These are phyloP conservation scores for slime mould (Dictyostelium discoideum) DNA, from an alignment of 78 protist species.

Conservation along the genomic window dicty_2.7 NC_007091.3:3626501-3627000, in stretches of 20 bases:
- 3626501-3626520: not conserved
- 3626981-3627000: not conserved
- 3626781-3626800: conserved; percentile 63
- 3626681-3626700: conserved; percentile 59
- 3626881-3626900: not conserved
- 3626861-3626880: conserved; percentile 1
- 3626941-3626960: conserved; percentile 48
- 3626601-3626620: conserved; percentile 11
- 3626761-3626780: conserved; percentile 34
- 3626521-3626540: not conserved
- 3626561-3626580: conserved; percentile 5
- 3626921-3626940: conserved; percentile 43
- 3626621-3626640: conserved; percentile 27
- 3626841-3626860: not conserved
- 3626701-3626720: conserved; percentile 50
- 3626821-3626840: not conserved
- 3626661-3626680: conserved; percentile 54
- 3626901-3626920: not conserved
- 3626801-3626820: conserved; percentile 11
- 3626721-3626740: conserved; percentile 46
- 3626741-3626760: conserved; percentile 37
- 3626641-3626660: not conserved
- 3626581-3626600: conserved; percentile 38
- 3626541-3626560: conserved; percentile 27
- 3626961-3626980: conserved; percentile 6